Evolutionary conservation across 331 rosid species (phyloP).

Genomic region (Malus hybrid): DNA sequence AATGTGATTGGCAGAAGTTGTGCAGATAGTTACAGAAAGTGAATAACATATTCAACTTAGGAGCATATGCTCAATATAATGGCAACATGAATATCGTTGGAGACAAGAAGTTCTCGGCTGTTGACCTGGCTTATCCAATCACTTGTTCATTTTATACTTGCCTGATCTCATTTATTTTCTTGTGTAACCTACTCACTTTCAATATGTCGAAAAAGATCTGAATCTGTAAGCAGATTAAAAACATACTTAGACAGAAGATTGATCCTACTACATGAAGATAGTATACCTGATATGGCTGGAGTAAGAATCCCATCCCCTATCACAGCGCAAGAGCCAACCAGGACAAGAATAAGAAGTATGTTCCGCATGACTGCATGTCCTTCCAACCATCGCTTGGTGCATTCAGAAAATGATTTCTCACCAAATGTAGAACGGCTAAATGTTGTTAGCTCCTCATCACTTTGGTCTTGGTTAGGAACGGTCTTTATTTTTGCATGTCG

Average conservation of each 20-base stretch:
- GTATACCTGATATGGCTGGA: slow-evolving; percentile 45
- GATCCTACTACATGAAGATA: background rate
- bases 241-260: background rate
- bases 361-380: slow-evolving; percentile 37
- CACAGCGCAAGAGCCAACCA: slow-evolving; percentile 93
- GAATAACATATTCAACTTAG: background rate
- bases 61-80: background rate
- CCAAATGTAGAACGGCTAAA: slow-evolving; percentile 81
- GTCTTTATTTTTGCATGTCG: slow-evolving; percentile 86
- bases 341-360: slow-evolving; percentile 76
- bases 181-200: background rate
- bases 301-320: slow-evolving; percentile 96
- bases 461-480: slow-evolving; percentile 88
- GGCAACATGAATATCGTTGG: background rate
- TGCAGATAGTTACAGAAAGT: background rate
- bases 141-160: background rate
- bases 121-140: background rate
- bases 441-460: slow-evolving; percentile 91
- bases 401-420: slow-evolving; percentile 82
- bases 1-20: too few relatives aligned
- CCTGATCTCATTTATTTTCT: background rate
- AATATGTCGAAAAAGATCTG: background rate
- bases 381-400: slow-evolving; percentile 81
- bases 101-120: background rate
- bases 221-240: background rate